Evolutionary conservation across 75 land plant genomes (phyloP), one percentile per base, ranked within the genome.

Genomic region (Isoetes taiwanensis): DNA sequence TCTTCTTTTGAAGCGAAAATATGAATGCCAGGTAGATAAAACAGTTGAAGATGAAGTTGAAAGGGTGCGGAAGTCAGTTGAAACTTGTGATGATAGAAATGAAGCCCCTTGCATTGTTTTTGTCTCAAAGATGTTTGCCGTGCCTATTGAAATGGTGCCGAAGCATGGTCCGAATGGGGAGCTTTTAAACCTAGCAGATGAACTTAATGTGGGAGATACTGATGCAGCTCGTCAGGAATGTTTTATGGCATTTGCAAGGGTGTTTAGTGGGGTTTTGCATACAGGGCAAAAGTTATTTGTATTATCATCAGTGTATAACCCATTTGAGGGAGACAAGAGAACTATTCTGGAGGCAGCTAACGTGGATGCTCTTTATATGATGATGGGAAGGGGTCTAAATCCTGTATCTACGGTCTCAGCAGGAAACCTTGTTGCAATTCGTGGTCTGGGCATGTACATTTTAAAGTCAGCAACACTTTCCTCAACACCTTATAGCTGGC

Each of bases 121-220:
- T 65, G 97, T 90, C 3, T 86, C 97, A 16, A 90, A 90, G 59
- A 90, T 90, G 93, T 76, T 86, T 72, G 84, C 97, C 23, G 78
- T 90, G 54, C 84, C 97, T 1, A 33, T 64, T 3, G 84, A 86
- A 59, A 57, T 83, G 64, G 71, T 90, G 0, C 96, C 96, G 11
- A 69, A 64, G 21, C 72, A 66, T 28, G 82, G 78, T 38, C 76
- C 80, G 21, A 26, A 61, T 62, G 95, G 85, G 5, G 87, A 83
- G 39, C 20, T 39, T 39, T 16, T 78, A 26, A 69, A 61, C 41
- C n/a, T 63, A 2, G 30, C 19, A 4, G 46, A 62, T 6, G 80
- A 78, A 29, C 34, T 38, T 41, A 71, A 62, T 50, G 23, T 46
- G 30, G 79, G 68, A 20, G 89, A 87, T 28, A 75, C 75, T 25